Base-by-base conservation (phyloP, 2,329 filamentous ascomycete species). In the Sphaerulina musiva region DNA sequence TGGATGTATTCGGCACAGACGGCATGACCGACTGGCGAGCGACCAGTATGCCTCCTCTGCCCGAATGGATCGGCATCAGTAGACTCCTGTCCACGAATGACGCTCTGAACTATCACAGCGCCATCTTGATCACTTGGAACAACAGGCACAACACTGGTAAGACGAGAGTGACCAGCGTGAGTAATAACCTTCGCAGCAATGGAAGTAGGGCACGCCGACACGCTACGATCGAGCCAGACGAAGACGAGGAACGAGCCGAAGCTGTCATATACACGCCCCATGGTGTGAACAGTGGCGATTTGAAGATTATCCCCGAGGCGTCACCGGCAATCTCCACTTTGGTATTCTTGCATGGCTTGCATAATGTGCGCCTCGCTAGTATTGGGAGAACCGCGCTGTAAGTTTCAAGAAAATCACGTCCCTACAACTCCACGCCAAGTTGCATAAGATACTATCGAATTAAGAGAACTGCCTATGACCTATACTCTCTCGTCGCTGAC, bases 231-330 rank as follows among this genome's bases (percentile, higher is more conserved):
- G 57, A 60, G 10, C 49, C 55, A 10, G 60, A 65, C 23, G 66
- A 66, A 10, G 60, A 65, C 23, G 66, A 66, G 8, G 66, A 70
- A 31, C 66, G 64, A 12, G 75, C 74, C 0, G 80, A 85, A 66
- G 80, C 78, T 10, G 66, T 86, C 31, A 70, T 86, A 36, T 86
- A 85, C 69, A 82, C 81, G 0, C 83, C 83, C 0, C 83, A 85
- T 63, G 82, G 82, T 32, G 80, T 85, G 47, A 58, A 69, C 0
- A 75, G 78, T 17, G 52, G 58, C 23, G 62, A 66, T n/a, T 68
- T 85, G 3, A 59, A 64, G 0, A 68, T 73, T 0, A 64, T 84
- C 6, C 67, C 68, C 0, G 58, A 58, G 0, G 75, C 77, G 1
- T 64, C 69, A 0, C 79, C 79, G 0, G 67, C 73, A 0, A 68